Percentiles rank a stretch among this genome's conserved stretches.
Evolutionary conservation across 2,329 filamentous ascomycete genomes (phyloP).

Genomic region (Aspergillus spinulosporus): DNA sequence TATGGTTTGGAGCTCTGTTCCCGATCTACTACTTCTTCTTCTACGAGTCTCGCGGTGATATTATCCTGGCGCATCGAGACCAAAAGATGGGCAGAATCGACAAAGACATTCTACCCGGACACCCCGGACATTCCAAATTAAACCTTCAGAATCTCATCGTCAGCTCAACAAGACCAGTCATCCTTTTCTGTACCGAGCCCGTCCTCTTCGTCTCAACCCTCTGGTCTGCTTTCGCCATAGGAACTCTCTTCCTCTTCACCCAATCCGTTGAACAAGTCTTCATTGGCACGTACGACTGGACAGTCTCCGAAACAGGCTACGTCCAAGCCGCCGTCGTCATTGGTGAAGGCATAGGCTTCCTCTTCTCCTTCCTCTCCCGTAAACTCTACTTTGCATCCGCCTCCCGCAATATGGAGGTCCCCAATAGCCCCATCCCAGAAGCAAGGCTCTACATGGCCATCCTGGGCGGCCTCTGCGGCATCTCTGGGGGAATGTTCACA

Average conservation of each 20-base stretch:
- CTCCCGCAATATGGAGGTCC: constrained; percentile 40
- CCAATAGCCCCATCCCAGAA: constrained; percentile 46
- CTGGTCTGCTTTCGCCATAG: constrained; percentile 48
- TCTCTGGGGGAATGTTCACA: constrained; percentile 38
- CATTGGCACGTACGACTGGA: constrained; percentile 33
- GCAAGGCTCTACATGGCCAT: constrained; percentile 47
- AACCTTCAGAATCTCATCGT: constrained; percentile 31
- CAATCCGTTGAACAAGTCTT: constrained; percentile 47
- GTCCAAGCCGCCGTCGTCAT: constrained; percentile 45
- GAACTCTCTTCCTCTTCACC: constrained; percentile 47
- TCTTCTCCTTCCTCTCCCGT: constrained; percentile 28
- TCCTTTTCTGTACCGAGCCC: constrained; percentile 45
- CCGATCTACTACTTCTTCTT: constrained; percentile 44
- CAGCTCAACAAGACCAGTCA: constrained; percentile 39
- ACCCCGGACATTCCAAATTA: constrained; percentile 30
- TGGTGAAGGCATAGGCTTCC: constrained; percentile 44
- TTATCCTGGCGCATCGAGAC: constrained; percentile 42
- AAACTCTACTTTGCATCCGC: constrained; percentile 33
- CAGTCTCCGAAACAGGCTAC: constrained; percentile 36
- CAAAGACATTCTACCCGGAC: constrained; percentile 27
- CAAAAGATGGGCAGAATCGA: constrained; percentile 36
- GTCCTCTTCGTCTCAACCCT: constrained; percentile 46
- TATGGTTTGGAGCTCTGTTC: constrained; percentile 39
- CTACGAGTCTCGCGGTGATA: constrained; percentile 43
- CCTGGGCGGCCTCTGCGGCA: constrained; percentile 35